phyloP scores from a whole-genome alignment of 2,329 filamentous ascomycete species.

The Xylariaceae sp. region DNA sequence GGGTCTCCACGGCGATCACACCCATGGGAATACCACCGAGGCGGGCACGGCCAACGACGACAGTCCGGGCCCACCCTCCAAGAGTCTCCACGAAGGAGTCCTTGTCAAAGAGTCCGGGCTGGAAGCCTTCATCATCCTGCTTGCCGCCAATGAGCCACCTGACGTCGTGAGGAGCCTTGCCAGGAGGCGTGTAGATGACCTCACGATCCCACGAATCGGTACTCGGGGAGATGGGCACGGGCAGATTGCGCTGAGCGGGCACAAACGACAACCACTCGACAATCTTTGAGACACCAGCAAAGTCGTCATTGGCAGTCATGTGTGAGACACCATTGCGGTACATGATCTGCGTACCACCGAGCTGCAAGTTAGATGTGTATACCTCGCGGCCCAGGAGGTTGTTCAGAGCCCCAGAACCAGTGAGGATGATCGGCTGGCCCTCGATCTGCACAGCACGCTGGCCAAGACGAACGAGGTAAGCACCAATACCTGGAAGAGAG shows the following conservation, averaged over 20 bases:
- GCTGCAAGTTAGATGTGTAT: slow-evolving; percentile 97
- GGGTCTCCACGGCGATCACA: slow-evolving; percentile 95
- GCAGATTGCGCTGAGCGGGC: slow-evolving; percentile 87
- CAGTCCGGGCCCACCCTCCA: slow-evolving; percentile 92
- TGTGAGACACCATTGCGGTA: slow-evolving; percentile 99
- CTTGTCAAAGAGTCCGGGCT: slow-evolving; percentile 89
- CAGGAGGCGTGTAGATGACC: slow-evolving; percentile 70
- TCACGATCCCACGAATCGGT: slow-evolving; percentile 90
- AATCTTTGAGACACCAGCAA: slow-evolving; percentile 95
- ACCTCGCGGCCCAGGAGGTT: slow-evolving; percentile 96
- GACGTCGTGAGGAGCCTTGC: slow-evolving; percentile 85
- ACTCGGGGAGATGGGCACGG: slow-evolving; percentile 84
- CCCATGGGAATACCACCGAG: slow-evolving; percentile 96
- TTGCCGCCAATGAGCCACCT: slow-evolving; percentile 88
- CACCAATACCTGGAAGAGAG: slow-evolving; percentile 67
- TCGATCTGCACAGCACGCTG: slow-evolving; percentile 99
- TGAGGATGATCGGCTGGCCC: slow-evolving; percentile 97
- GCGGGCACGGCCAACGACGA: slow-evolving; percentile 92
- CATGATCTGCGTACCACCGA: slow-evolving; percentile 99
- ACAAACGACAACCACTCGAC: slow-evolving; percentile 98
- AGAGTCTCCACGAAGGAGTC: slow-evolving; percentile 95
- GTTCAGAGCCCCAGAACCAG: slow-evolving; percentile 94
- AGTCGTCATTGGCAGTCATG: slow-evolving; percentile 96
- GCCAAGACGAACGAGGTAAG: slow-evolving; percentile 94
- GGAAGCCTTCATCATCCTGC: slow-evolving; percentile 77